phyloP scores from a whole-genome alignment of 2,329 filamentous ascomycete species.

The Colletotrichum neosansevieriae region DNA sequence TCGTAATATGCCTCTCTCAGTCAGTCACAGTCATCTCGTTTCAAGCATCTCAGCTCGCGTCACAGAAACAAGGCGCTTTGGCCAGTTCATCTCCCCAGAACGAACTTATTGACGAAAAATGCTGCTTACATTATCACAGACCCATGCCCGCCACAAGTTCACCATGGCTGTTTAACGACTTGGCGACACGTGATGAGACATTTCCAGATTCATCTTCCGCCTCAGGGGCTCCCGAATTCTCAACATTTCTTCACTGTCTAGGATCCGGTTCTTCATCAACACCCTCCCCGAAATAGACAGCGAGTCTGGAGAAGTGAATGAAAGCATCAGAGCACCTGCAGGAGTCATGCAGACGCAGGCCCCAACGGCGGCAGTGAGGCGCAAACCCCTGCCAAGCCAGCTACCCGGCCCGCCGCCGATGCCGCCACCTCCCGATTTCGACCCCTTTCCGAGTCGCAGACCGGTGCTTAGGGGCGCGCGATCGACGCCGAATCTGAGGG shows the following conservation, averaged over 20 bases:
- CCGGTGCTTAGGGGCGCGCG: slow-evolving; percentile 26
- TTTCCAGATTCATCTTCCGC: slow-evolving; percentile 33
- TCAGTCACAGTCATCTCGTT: neutral
- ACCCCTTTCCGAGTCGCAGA: slow-evolving; percentile 31
- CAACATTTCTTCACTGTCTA: neutral
- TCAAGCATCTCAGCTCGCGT: neutral
- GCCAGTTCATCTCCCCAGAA: neutral
- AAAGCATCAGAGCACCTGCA: neutral
- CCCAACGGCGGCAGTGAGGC: slow-evolving; percentile 19
- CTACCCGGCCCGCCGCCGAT: slow-evolving; percentile 33
- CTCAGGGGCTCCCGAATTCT: slow-evolving; percentile 18
- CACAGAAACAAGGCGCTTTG: slow-evolving; percentile 3
- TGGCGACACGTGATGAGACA: slow-evolving; percentile 41
- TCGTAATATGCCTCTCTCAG: no score
- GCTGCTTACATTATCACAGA: slow-evolving; percentile 23
- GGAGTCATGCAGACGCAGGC: slow-evolving; percentile 36
- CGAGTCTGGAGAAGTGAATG: neutral
- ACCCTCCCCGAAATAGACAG: neutral
- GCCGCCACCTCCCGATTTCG: slow-evolving; percentile 36
- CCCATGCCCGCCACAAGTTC: slow-evolving; percentile 20
- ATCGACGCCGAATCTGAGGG: slow-evolving; percentile 37
- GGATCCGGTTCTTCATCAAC: neutral
- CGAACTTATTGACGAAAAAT: no score
- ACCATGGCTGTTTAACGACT: slow-evolving; percentile 16
- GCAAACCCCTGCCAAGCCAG: slow-evolving; percentile 37